phyloP scores from a whole-genome alignment of 179 eudicot species.

The Drosera spatulata region DNA sequence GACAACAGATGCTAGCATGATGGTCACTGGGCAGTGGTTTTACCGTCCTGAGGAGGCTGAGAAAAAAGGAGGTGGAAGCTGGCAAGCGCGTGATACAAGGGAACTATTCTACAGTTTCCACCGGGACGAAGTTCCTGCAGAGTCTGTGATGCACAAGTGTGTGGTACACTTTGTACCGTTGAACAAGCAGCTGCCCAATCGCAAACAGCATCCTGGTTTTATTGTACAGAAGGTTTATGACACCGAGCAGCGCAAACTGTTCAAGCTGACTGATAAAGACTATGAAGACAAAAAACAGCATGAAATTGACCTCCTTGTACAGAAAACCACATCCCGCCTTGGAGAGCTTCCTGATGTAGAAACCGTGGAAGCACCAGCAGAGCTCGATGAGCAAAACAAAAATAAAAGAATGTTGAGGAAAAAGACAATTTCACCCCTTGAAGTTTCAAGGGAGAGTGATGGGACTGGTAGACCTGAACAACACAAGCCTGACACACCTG shows the following conservation, averaged over 20 bases:
- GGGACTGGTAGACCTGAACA: conserved; percentile 33
- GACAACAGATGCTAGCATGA: conserved; percentile 45
- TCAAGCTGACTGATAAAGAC: conserved; percentile 90
- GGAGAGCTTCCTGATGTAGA: conserved; percentile 76
- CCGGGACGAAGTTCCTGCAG: conserved; percentile 96
- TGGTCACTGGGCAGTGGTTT: conserved; percentile 95
- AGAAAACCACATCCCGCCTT: conserved; percentile 62
- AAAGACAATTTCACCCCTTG: conserved; percentile 45
- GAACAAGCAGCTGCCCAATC: conserved; percentile 71
- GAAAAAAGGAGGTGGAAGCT: conserved; percentile 79
- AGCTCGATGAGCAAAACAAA: conserved; percentile 46
- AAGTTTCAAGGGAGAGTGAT: conserved; percentile 78
- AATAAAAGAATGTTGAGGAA: conserved; percentile 44
- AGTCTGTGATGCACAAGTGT: conserved; percentile 96
- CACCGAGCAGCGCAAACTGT: conserved; percentile 67
- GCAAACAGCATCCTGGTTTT: conserved; percentile 84
- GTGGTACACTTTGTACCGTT: conserved; percentile 85
- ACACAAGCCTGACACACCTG: conserved; percentile 68
- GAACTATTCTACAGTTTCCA: conserved; percentile 95
- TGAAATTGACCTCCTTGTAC: conserved; percentile 82
- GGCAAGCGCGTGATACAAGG: conserved; percentile 84
- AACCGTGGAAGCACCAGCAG: conserved; percentile 35
- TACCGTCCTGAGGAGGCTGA: conserved; percentile 99
- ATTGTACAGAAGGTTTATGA: conserved; percentile 92
- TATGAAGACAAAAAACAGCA: conserved; percentile 83